Percentiles rank a stretch among this genome's conserved stretches.
These are phyloP conservation scores for Xylaria sp. DNA, from an alignment of 2,329 filamentous ascomycete genomes.

Conservation along the genomic window DNA sequence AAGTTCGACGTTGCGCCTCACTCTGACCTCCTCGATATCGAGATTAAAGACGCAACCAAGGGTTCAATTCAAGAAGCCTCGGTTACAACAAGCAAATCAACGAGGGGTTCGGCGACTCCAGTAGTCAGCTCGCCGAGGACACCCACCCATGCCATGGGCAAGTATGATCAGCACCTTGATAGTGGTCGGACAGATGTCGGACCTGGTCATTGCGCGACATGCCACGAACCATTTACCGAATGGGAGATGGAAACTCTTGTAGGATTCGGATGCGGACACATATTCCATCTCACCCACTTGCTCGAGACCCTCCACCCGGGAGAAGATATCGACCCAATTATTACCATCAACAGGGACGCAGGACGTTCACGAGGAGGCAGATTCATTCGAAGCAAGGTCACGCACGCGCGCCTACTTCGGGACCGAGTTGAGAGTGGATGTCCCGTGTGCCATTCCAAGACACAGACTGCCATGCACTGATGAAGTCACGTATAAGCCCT, in stretches of 20 bases:
- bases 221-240: slow-evolving; percentile 51
- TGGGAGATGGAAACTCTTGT: slow-evolving; percentile 67
- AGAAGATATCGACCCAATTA: slow-evolving; percentile 38
- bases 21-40: slow-evolving; percentile 39
- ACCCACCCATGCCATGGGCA: background rate
- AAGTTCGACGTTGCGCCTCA: slow-evolving; percentile 72
- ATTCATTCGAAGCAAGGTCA: slow-evolving; percentile 81
- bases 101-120: slow-evolving; percentile 24
- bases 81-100: slow-evolving; percentile 20
- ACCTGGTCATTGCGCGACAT: slow-evolving; percentile 56
- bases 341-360: slow-evolving; percentile 4
- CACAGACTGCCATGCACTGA: slow-evolving; percentile 24
- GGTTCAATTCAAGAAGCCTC: slow-evolving; percentile 18
- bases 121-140: slow-evolving; percentile 4
- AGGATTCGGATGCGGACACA: slow-evolving; percentile 76
- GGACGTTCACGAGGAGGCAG: slow-evolving; percentile 44
- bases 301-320: slow-evolving; percentile 47
- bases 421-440: slow-evolving; percentile 64
- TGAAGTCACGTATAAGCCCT: slow-evolving; percentile 11
- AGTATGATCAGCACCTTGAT: slow-evolving; percentile 27
- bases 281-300: slow-evolving; percentile 72
- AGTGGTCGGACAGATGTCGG: slow-evolving; percentile 34
- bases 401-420: slow-evolving; percentile 71
- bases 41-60: slow-evolving; percentile 37
- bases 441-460: slow-evolving; percentile 47